Evolutionary conservation across 2,329 filamentous ascomycete genomes (phyloP).

Genomic region (Anthostomella pinea): DNA sequence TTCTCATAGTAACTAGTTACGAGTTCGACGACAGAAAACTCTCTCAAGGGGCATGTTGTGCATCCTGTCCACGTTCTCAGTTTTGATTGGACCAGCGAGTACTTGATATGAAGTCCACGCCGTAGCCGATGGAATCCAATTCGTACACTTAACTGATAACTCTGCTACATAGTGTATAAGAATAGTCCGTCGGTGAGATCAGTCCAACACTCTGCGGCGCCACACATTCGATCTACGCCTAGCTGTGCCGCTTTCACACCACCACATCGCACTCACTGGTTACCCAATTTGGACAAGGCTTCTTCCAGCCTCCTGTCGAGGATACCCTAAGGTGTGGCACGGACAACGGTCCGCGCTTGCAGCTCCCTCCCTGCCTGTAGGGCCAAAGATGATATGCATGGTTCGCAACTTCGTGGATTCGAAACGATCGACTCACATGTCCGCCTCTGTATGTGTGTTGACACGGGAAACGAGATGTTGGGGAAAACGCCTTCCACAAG

Average conservation of each 20-base stretch:
- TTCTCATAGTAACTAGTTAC: background rate
- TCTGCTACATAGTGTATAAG: slow-evolving; percentile 6
- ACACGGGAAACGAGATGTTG: no score
- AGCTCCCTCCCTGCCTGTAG: slow-evolving; percentile 7
- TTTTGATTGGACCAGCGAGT: slow-evolving; percentile 25
- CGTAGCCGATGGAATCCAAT: slow-evolving; percentile 10
- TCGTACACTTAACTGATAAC: no score
- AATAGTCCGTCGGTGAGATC: slow-evolving; percentile 18
- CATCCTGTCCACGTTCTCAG: slow-evolving; percentile 26
- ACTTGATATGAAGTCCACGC: slow-evolving; percentile 6
- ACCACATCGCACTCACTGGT: slow-evolving; percentile 16
- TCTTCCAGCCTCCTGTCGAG: no score
- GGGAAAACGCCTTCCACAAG: no score
- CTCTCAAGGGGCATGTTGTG: slow-evolving; percentile 15
- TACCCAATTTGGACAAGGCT: no score
- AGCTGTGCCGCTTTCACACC: slow-evolving; percentile 15
- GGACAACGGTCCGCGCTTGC: slow-evolving; percentile 25
- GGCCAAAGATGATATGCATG: slow-evolving; percentile 17
- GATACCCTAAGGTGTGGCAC: no score
- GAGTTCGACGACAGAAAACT: background rate
- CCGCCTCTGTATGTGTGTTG: no score
- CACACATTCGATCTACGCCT: slow-evolving; percentile 15
- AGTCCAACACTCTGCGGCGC: slow-evolving; percentile 17
- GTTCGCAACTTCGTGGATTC: slow-evolving; percentile 3
- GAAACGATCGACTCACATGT: background rate